Percentiles rank a stretch among this genome's conserved stretches.
phyloP scores from a whole-genome alignment of 768 basidiomycete species.

The Obba rivulosa region DNA sequence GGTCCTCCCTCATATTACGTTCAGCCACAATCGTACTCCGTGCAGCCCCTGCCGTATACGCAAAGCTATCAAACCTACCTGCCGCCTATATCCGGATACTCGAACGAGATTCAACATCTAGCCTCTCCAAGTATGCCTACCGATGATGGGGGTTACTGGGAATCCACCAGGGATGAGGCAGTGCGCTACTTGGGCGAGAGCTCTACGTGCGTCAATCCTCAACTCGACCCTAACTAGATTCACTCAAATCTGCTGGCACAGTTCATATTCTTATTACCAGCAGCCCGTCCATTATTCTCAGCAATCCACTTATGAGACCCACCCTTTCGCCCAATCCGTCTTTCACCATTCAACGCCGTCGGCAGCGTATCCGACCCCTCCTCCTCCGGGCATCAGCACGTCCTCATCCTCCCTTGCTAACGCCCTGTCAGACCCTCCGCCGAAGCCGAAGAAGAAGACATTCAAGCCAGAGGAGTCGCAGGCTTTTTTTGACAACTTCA shows the following conservation, averaged over 20 bases:
- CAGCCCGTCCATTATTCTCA: conserved; percentile 35
- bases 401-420: conserved; percentile 72
- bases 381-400: conserved; percentile 53
- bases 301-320: conserved; percentile 49
- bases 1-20: conserved; percentile 55
- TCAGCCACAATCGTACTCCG: conserved; percentile 49
- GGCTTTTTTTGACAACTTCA: conserved; percentile 61
- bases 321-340: conserved; percentile 57
- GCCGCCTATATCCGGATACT: conserved; percentile 63
- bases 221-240: neutral
- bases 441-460: conserved; percentile 21
- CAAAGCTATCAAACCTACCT: conserved; percentile 32
- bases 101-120: conserved; percentile 54
- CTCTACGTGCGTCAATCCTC: conserved; percentile 14
- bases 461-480: conserved; percentile 55
- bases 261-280: conserved; percentile 25
- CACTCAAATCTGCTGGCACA: neutral
- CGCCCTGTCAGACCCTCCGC: conserved; percentile 52
- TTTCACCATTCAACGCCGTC: conserved; percentile 59
- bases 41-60: conserved; percentile 11
- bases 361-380: conserved; percentile 66
- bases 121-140: conserved; percentile 39
- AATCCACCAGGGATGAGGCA: conserved; percentile 53
- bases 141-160: conserved; percentile 59
- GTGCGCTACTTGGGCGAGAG: conserved; percentile 55